Conservation (phyloP, 75 land plant genomes). For the Adiantum capillusveneris region DNA sequence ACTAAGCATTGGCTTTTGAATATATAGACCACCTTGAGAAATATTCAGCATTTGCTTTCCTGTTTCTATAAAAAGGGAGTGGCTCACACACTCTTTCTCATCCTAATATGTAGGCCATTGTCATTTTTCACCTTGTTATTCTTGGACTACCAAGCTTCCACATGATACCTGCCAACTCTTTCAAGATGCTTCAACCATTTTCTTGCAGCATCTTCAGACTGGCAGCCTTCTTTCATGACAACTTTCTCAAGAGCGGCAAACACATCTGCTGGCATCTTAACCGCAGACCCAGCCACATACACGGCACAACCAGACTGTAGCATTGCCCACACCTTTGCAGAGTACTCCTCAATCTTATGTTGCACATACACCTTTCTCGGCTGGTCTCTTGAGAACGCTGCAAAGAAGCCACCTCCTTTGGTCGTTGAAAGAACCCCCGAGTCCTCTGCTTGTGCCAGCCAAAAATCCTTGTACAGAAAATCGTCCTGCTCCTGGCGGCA, state of each 20-base stretch:
- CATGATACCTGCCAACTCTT: slow-evolving; percentile 59
- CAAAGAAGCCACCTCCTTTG: slow-evolving; percentile 80
- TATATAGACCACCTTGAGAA: no score
- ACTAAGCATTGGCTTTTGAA: no score
- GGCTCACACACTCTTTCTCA: no score
- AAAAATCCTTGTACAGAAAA: slow-evolving; percentile 69
- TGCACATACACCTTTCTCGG: slow-evolving; percentile 85
- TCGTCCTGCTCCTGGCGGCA: slow-evolving; percentile 64
- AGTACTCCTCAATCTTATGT: slow-evolving; percentile 76
- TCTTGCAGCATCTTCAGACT: slow-evolving; percentile 43
- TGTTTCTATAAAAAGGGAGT: no score
- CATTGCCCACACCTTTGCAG: slow-evolving; percentile 54
- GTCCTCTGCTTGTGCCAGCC: slow-evolving; percentile 50
- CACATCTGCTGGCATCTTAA: slow-evolving; percentile 91
- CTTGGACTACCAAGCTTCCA: slow-evolving; percentile 63
- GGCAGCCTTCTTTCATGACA: slow-evolving; percentile 39
- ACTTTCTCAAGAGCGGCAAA: slow-evolving; percentile 50
- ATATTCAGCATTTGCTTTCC: no score
- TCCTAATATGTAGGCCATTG: no score
- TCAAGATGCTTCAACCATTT: slow-evolving; percentile 54
- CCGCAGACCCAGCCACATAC: slow-evolving; percentile 77
- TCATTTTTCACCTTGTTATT: not conserved
- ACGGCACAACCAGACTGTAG: slow-evolving; percentile 53
- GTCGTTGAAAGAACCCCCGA: slow-evolving; percentile 56
- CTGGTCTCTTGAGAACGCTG: slow-evolving; percentile 91